Conservation (phyloP, 352 stramenopile genomes). For the Globisporangium echinulatum region DNA sequence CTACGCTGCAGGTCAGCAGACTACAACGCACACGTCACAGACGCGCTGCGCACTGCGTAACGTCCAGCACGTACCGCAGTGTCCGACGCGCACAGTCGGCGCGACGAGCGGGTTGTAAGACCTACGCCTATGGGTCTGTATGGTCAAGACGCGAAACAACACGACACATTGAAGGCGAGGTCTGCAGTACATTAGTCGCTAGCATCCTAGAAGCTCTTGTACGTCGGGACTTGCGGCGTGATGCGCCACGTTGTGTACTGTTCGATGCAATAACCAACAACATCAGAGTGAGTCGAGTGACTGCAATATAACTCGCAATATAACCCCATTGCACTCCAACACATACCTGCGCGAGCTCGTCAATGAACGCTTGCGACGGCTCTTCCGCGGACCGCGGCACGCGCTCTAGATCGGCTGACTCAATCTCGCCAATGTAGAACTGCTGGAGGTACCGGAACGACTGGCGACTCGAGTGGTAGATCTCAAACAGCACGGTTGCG, state of each 20-base stretch:
- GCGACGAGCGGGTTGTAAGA: slow-evolving; percentile 27
- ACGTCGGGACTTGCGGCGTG: slow-evolving; percentile 49
- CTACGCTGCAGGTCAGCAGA: slow-evolving; percentile 31
- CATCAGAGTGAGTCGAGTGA: neutral
- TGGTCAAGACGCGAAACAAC: no score
- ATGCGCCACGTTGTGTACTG: slow-evolving; percentile 81
- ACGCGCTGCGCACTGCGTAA: slow-evolving; percentile 31
- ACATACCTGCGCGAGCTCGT: slow-evolving; percentile 60
- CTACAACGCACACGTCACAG: slow-evolving; percentile 35
- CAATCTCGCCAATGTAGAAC: slow-evolving; percentile 89
- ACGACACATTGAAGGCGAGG: no score
- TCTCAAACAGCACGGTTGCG: slow-evolving; percentile 88
- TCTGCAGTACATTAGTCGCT: no score
- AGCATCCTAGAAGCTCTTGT: slow-evolving; percentile 69
- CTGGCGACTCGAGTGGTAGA: slow-evolving; percentile 88
- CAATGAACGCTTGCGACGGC: slow-evolving; percentile 62
- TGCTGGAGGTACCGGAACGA: slow-evolving; percentile 89
- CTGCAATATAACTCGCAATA: no score
- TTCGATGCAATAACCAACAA: neutral
- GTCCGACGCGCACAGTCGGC: slow-evolving; percentile 43
- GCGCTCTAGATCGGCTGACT: slow-evolving; percentile 40
- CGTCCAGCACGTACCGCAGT: slow-evolving; percentile 45
- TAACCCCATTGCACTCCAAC: no score
- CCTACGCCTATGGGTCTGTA: no score
- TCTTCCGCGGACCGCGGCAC: slow-evolving; percentile 45